Percentiles rank a stretch among this genome's conserved stretches.
phyloP scores from a whole-genome alignment of 2,329 filamentous ascomycete genomes.

The Fusarium papillatum region DNA sequence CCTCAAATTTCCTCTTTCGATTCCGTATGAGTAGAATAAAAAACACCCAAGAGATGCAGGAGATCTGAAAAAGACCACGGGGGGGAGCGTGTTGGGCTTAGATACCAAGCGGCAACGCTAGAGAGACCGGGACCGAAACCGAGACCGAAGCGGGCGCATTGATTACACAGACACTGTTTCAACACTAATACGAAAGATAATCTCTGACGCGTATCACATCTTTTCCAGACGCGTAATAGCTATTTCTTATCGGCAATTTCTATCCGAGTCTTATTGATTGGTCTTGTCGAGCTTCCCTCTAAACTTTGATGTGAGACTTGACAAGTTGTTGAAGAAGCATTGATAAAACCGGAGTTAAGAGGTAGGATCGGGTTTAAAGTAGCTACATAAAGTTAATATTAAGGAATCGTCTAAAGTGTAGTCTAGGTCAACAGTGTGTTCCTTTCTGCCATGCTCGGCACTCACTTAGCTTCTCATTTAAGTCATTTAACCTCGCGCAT shows the following conservation, averaged over 20 bases:
- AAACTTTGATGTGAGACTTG: not conserved
- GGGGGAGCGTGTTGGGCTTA: not conserved
- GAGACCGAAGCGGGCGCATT: constrained; percentile 2
- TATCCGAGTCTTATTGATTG: not conserved
- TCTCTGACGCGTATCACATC: not conserved
- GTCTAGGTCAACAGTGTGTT: too few relatives aligned
- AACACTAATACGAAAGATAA: not conserved
- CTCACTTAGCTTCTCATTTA: not conserved
- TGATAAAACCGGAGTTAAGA: not conserved
- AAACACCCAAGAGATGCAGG: not conserved
- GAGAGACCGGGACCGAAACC: constrained; percentile 3
- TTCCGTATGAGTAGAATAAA: not conserved
- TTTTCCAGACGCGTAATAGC: not conserved
- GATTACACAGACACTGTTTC: not conserved
- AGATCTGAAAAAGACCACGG: not conserved
- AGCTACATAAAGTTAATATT: too few relatives aligned
- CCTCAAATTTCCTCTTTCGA: not conserved
- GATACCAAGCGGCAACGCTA: not conserved
- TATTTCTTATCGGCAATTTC: not conserved
- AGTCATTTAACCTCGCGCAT: too few relatives aligned
- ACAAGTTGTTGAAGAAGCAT: not conserved
- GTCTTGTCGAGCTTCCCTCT: not conserved
- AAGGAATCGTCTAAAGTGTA: too few relatives aligned
- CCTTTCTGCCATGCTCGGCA: not conserved
- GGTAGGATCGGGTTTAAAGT: too few relatives aligned